phyloP scores from a whole-genome alignment of 352 stramenopile species.

The Halophytophthora batemanensis region DNA sequence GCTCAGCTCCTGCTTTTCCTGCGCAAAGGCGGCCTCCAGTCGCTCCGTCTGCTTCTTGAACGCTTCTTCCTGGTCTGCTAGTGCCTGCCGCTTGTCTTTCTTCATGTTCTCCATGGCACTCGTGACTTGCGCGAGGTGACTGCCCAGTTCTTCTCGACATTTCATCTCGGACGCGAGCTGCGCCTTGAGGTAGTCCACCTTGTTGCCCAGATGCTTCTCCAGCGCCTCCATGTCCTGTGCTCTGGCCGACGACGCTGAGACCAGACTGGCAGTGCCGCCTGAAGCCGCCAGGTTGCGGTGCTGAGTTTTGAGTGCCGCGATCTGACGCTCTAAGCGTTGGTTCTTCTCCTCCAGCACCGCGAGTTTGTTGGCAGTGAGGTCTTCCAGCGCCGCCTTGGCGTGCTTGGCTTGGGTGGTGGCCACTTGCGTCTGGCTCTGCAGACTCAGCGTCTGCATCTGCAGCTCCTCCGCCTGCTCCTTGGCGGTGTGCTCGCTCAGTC shows the following conservation, averaged over 20 bases:
- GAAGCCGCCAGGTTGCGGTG: conserved; percentile 16
- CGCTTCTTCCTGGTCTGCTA: conserved; percentile 55
- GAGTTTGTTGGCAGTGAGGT: conserved; percentile 50
- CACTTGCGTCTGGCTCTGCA: conserved; percentile 54
- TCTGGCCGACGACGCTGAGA: conserved; percentile 8
- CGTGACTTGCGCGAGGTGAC: conserved; percentile 61
- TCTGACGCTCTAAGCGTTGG: conserved; percentile 49
- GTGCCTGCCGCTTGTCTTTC: conserved; percentile 49
- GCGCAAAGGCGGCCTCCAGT: conserved; percentile 35
- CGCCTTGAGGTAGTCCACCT: conserved; percentile 82
- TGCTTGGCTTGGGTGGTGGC: conserved; percentile 49
- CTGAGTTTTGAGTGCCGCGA: conserved; percentile 37
- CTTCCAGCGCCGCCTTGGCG: conserved; percentile 43
- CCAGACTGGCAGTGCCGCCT: conserved; percentile 1
- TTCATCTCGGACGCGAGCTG: conserved; percentile 82
- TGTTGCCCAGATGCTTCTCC: conserved; percentile 76
- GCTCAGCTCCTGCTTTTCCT: conserved; percentile 51
- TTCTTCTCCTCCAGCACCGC: conserved; percentile 63
- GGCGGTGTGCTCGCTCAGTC: conserved; percentile 55
- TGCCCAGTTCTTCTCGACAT: conserved; percentile 80
- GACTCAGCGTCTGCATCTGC: conserved; percentile 40
- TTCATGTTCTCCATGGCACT: conserved; percentile 63
- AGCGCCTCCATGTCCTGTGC: conserved; percentile 40
- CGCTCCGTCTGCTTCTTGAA: conserved; percentile 54
- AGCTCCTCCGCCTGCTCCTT: conserved; percentile 54